Base-by-base conservation (phyloP, 1,284 basidiomycete genomes). In the Phylloporus gajari region DNA sequence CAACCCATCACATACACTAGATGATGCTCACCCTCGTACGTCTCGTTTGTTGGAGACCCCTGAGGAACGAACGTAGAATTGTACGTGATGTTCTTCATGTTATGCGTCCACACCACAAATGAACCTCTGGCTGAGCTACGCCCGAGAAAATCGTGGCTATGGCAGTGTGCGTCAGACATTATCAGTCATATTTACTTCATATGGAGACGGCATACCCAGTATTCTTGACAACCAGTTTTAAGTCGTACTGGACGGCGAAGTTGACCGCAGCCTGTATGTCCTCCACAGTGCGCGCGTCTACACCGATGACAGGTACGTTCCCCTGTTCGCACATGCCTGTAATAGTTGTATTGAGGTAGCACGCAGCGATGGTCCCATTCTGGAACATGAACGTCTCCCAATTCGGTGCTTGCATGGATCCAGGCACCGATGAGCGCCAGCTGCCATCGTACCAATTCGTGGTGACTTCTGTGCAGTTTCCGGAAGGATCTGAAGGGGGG, bases 221-320 rank as follows among this genome's bases (percentile, higher is more conserved):
- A 68, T 86, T 87, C 76, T 88, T 89, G n/a, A 89, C 79, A 1
- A 85, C 85, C 7, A 88, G 72, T 13, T 84, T 84, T 30, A 88
- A 76, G 70, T 88, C 85, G 65, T 86, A 79, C 53, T 80, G 73
- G 12, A 74, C 80, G 0, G 85, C 69, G 64, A 79, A 79, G 1
- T 30, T 59, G 8, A 80, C 65, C 4, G 75, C 86, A 58, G 82
- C 84, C 71, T 86, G 84, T 7, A 89, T 75, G 72, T 87, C 86
- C n/a, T 68, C 72, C 11, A 80, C 78, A 0, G 70, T 78, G 11
- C 83, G 81, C 0, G 83, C 86, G 25, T 75, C 74, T 2, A 78
- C 70, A 9, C 77, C 72, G 21, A 78, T 68, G 17, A 75, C 62
- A 0, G 77, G 76, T 4, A 78, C 73, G 3, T 72, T 30, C 17